Evolutionary conservation across 139 green algal genomes (phyloP), one percentile per base, ranked within the genome.

Genomic region (Chlamydomonas asymmetrica): DNA sequence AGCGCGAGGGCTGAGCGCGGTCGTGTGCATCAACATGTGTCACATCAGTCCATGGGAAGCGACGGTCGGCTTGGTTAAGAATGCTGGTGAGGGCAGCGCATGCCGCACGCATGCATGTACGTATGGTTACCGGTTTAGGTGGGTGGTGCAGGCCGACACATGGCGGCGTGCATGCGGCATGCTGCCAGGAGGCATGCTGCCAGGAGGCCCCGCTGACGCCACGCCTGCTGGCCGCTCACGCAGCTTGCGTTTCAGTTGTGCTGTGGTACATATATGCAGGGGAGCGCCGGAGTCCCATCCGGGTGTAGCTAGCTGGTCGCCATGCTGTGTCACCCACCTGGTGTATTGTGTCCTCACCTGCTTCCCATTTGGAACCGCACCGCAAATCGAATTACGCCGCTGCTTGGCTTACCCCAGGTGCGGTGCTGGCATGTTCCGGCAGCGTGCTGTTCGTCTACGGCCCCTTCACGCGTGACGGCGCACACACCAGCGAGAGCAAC

Each of bases 21-120:
- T 90, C 1, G 4, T 88, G 31, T 78, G 59, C 45, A 67, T 79
- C 54, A 91, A 89, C 74, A 81, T 89, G 84, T 80, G 54, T 32
- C 88, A 92, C 80, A 92, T 92, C 63, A 74, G 57, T 0, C 86
- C 88, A 0, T 84, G 77, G 76, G 59, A 37, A 20, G 81, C 75
- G 5, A 92, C 86, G 0, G 34, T 62, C 23, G 88, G 88, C 0
- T 66, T 92, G 40, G 31, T 92, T 29, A 2, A 4, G 9, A 86
- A 86, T 18, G 86, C 87, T 0, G 84, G 64, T 29, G 32, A 48
- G 16, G 34, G 27, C 22, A 39, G 32, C 5, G 7, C 27, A 16
- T 54, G 70, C 10, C n/a, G n/a, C n/a, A n/a, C n/a, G n/a, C n/a
- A n/a, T n/a, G n/a, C n/a, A n/a, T n/a, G n/a, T n/a, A n/a, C n/a